Evolutionary conservation across 306 rosid genomes (phyloP).

Genomic region (Cucumis hystrix): DNA sequence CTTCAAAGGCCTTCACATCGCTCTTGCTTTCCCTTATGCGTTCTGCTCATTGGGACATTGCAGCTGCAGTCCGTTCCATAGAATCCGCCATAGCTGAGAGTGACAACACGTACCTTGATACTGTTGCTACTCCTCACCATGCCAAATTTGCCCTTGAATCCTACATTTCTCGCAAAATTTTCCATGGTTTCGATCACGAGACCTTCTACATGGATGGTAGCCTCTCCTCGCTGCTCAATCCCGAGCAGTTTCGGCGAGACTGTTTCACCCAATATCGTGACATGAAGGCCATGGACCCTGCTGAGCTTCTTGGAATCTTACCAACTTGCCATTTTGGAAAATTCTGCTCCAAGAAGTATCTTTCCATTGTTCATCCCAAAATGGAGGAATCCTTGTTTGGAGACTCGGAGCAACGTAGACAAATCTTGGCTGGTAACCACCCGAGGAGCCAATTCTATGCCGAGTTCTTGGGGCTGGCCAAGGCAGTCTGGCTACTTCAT

Average conservation of each 20-base stretch:
- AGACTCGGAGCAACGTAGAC: slow-evolving; percentile 63
- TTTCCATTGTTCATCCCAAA: slow-evolving; percentile 76
- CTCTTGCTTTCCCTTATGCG: slow-evolving; percentile 80
- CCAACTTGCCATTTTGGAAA: slow-evolving; percentile 86
- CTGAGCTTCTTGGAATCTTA: slow-evolving; percentile 78
- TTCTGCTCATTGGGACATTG: slow-evolving; percentile 87
- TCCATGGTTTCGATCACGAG: slow-evolving; percentile 90
- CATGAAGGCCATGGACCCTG: slow-evolving; percentile 84
- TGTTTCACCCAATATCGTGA: slow-evolving; percentile 77
- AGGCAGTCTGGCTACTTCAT: slow-evolving; percentile 85
- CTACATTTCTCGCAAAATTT: slow-evolving; percentile 57
- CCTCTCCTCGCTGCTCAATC: slow-evolving; percentile 80
- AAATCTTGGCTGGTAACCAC: slow-evolving; percentile 54
- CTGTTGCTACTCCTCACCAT: slow-evolving; percentile 28
- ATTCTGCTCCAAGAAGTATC: slow-evolving; percentile 84
- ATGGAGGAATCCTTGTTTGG: slow-evolving; percentile 98
- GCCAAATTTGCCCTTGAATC: slow-evolving; percentile 89
- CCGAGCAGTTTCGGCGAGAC: slow-evolving; percentile 73
- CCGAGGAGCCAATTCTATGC: slow-evolving; percentile 77
- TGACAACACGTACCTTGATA: slow-evolving; percentile 16
- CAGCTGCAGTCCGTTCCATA: slow-evolving; percentile 90
- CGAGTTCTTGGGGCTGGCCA: slow-evolving; percentile 57
- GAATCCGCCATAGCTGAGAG: slow-evolving; percentile 53
- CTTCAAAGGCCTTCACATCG: slow-evolving; percentile 70
- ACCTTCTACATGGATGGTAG: slow-evolving; percentile 94